Evolutionary conservation across 2,329 filamentous ascomycete species (phyloP).

Genomic region (Penicillium griseofulvum): DNA sequence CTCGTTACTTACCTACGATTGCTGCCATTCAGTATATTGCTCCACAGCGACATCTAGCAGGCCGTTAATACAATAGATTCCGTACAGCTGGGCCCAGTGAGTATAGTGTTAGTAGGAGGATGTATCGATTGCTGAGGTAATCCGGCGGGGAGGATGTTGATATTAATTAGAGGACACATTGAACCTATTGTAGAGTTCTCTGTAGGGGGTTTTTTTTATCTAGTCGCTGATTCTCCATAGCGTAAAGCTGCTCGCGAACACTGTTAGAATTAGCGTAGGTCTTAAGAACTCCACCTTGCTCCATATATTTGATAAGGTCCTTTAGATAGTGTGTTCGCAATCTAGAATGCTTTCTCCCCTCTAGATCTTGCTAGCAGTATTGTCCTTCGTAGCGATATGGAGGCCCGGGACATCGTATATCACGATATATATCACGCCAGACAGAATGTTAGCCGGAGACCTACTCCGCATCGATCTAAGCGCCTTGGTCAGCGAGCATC

Average conservation of each 20-base stretch:
- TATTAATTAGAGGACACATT: conserved; percentile 8
- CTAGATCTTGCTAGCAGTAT: conserved; percentile 37
- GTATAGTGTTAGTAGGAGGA: neutral
- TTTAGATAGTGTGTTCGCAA: conserved; percentile 29
- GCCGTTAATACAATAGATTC: conserved; percentile 5
- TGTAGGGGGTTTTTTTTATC: conserved; percentile 11
- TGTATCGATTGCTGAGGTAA: conserved; percentile 10
- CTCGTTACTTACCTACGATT: conserved; percentile 22
- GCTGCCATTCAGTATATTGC: conserved; percentile 28
- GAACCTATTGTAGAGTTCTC: conserved; percentile 14
- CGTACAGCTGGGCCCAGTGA: neutral
- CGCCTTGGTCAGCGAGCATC: conserved; percentile 28
- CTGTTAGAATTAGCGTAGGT: conserved; percentile 30
- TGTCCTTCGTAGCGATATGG: conserved; percentile 26
- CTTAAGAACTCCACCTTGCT: conserved; percentile 11
- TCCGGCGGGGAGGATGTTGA: conserved; percentile 24
- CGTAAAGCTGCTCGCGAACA: conserved; percentile 33
- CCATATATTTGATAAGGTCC: conserved; percentile 27
- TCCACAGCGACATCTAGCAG: conserved; percentile 22
- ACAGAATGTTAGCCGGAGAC: conserved; percentile 23
- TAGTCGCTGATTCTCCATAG: conserved; percentile 29
- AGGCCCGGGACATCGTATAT: conserved; percentile 32
- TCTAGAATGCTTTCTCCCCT: conserved; percentile 35
- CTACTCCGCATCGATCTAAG: conserved; percentile 21
- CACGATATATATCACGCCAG: conserved; percentile 29